phyloP scores from a whole-genome alignment of 768 basidiomycete species.

The Kwoniella pini region DNA sequence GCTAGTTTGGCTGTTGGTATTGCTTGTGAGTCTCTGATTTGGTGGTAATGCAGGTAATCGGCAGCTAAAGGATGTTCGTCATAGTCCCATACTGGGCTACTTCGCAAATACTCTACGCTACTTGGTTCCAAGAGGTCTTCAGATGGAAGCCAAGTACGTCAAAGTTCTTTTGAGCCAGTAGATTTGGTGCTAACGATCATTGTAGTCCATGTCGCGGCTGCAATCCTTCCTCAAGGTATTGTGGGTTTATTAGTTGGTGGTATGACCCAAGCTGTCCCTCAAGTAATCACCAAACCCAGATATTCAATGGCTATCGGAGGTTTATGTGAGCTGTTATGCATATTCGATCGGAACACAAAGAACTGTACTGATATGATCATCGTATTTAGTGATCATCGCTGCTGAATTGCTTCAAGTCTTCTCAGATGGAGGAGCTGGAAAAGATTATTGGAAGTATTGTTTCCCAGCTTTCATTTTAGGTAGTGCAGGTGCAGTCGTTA shows the following conservation, averaged over 20 bases:
- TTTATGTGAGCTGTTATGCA: conserved; percentile 25
- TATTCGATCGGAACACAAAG: neutral
- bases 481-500: conserved; percentile 34
- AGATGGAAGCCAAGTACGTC: conserved; percentile 30
- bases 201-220: conserved; percentile 41
- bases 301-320: conserved; percentile 38
- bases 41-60: no score
- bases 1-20: conserved; percentile 21
- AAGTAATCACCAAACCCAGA: conserved; percentile 38
- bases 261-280: conserved; percentile 27
- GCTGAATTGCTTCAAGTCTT: conserved; percentile 39
- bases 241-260: conserved; percentile 37
- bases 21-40: conserved; percentile 9
- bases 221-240: conserved; percentile 47
- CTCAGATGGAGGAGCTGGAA: conserved; percentile 44
- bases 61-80: no score
- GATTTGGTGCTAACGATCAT: neutral
- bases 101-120: conserved; percentile 42
- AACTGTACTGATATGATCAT: neutral
- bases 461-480: conserved; percentile 49
- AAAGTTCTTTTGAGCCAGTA: no score
- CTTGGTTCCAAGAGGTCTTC: conserved; percentile 36
- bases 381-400: conserved; percentile 30
- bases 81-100: conserved; percentile 48
- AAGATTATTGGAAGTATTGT: conserved; percentile 48